These are phyloP conservation scores for Rhodotorula kratochvilovae DNA, from an alignment of 768 basidiomycete species.

Conservation along the genomic window DNA sequence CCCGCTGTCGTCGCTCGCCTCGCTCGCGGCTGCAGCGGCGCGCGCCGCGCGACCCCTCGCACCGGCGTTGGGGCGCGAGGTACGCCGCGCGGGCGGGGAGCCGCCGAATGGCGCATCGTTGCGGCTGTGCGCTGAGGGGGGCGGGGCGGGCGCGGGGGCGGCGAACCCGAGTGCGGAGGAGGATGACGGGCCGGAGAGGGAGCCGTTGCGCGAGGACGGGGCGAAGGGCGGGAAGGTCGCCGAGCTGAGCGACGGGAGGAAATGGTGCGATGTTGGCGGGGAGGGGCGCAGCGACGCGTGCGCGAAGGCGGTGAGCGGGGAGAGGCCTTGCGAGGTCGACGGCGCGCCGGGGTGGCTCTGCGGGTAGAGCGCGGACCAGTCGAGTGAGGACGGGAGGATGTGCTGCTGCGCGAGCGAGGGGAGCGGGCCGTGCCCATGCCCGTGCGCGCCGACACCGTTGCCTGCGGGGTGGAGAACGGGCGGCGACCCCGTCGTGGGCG, in stretches of 20 bases:
- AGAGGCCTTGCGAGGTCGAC: neutral
- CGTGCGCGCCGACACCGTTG: neutral
- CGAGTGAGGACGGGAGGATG: neutral
- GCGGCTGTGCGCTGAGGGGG: neutral
- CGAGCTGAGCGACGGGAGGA: neutral
- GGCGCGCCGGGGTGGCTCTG: neutral
- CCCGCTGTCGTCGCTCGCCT: neutral
- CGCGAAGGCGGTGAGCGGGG: neutral
- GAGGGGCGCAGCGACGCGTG: neutral
- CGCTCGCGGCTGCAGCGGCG: neutral
- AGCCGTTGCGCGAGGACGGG: neutral
- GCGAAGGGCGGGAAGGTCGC: neutral
- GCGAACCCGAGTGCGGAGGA: neutral
- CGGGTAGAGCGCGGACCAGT: constrained; percentile 25
- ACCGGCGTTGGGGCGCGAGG: constrained; percentile 2
- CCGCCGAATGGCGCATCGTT: neutral
- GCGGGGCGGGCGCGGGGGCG: neutral
- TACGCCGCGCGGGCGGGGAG: neutral
- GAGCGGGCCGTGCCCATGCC: no score
- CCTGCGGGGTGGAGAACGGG: no score
- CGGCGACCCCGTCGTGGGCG: neutral
- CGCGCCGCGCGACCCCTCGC: constrained; percentile 1
- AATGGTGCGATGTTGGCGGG: neutral
- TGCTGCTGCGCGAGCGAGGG: neutral
- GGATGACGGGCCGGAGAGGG: neutral